Evolutionary conservation across 441 rosid genomes (phyloP), one percentile per base, ranked within the genome.

Genomic region (Populus hybrid): DNA sequence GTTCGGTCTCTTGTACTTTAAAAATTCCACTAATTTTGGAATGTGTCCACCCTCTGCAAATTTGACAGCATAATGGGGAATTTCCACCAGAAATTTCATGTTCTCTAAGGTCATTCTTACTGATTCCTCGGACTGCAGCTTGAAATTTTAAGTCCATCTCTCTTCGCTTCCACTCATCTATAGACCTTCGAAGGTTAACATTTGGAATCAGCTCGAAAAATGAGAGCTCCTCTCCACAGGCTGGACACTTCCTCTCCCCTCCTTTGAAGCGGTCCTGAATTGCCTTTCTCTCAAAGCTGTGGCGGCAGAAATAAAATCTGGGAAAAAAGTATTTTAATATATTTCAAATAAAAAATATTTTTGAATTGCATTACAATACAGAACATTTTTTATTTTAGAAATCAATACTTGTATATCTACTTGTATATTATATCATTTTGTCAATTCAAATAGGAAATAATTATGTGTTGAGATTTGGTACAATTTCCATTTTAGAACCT

Each of bases 261-360:
- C 71, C 61, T 40, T 77, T 68, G 70, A 86, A 87, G 79, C 82
- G 76, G 46, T 84, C 77, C 75, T 69, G 80, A 71, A 89, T 87
- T 18, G 92, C 92, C 76, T 76, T 70, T 80, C 88, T 81, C 80
- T 87, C 88, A 72, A 89, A 89, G 84, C 92, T 87, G 75, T 84
- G 88, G 69, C 92, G 86, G 2, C 88, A 87, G 21, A 79, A 65
- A 64, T 84, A 30, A 30, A 30, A 30, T 9, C 2, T 10, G 46
- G 0, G 46, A 38, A 38, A 38, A 38, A 10, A 10, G 2, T 38
- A 38, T 38, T 38, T 38, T 38, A 38, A 10, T 38, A 38, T 0
- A 3, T 38, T 38, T 38, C 3, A 1, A 38, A 0, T 38, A 38
- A 38, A 30, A 38, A 38, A 38, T 38, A 0, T 38, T 38, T 38